phyloP scores from a whole-genome alignment of 2,329 filamentous ascomycete genomes.

The Nectriaceae sp. region DNA sequence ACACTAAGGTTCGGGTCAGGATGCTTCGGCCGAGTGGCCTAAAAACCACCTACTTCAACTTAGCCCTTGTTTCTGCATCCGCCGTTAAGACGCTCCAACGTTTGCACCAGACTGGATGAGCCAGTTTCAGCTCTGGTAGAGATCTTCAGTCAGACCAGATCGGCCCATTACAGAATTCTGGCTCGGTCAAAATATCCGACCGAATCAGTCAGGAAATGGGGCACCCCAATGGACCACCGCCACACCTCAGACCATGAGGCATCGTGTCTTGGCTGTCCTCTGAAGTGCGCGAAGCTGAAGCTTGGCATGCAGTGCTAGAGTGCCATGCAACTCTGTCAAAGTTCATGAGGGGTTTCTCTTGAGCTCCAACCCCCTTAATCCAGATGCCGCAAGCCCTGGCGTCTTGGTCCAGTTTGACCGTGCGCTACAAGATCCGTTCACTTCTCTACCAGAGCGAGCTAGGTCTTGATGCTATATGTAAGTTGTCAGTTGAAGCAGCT shows the following conservation, averaged over 20 bases:
- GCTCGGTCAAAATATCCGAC: too few species aligned
- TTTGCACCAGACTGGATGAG: too few species aligned
- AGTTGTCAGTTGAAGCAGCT: too few species aligned
- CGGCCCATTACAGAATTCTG: neutral
- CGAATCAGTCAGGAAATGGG: too few species aligned
- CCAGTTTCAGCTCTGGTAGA: constrained; percentile 24
- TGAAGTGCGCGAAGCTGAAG: constrained; percentile 14
- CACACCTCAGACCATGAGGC: constrained; percentile 13
- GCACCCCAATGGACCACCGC: constrained; percentile 10
- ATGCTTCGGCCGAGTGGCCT: constrained; percentile 30
- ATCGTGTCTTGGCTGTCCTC: constrained; percentile 18
- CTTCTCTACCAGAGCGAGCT: too few species aligned
- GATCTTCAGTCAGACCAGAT: constrained; percentile 17
- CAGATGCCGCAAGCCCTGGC: constrained; percentile 17
- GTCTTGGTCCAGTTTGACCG: too few species aligned
- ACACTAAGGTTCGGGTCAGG: constrained; percentile 8
- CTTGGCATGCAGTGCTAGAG: constrained; percentile 12
- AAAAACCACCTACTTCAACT: constrained; percentile 15
- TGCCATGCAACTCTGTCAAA: too few species aligned
- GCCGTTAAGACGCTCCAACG: constrained; percentile 13
- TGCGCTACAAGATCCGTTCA: too few species aligned
- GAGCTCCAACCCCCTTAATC: constrained; percentile 12
- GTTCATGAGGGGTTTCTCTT: constrained; percentile 18
- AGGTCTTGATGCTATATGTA: too few species aligned
- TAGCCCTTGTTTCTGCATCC: constrained; percentile 13